A percentile compares a stretch with the other conserved stretches of the same genome.
Conservation (phyloP, 2,329 filamentous ascomycete genomes). For the Neurospora crassa region DNA sequence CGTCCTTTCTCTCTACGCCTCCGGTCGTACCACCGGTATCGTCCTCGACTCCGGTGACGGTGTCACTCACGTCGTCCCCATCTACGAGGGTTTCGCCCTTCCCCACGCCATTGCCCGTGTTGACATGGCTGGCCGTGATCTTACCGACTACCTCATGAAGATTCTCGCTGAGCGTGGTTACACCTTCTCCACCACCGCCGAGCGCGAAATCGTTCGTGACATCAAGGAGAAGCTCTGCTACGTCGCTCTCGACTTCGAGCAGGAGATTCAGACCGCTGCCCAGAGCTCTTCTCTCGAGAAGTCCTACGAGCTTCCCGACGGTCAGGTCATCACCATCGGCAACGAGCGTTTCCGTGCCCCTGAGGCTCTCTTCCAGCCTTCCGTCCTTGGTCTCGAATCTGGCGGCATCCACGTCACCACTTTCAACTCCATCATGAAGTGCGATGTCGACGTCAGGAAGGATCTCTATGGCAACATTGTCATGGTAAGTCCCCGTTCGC, state of each 20-base stretch:
- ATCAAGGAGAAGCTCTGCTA: conserved; percentile 99
- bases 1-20: conserved; percentile 97
- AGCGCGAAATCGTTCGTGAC: conserved; percentile 99
- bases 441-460: conserved; percentile 99
- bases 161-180: conserved; percentile 98
- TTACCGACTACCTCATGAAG: conserved; percentile 99
- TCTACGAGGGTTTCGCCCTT: conserved; percentile 99
- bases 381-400: conserved; percentile 93
- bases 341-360: conserved; percentile 99
- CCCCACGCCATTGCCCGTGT: conserved; percentile 99
- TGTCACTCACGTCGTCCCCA: conserved; percentile 99
- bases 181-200: conserved; percentile 98
- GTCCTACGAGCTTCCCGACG: conserved; percentile 99
- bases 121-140: conserved; percentile 99
- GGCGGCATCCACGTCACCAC: conserved; percentile 99
- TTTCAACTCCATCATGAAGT: conserved; percentile 99
- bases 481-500: conserved; percentile 65
- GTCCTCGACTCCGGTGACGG: conserved; percentile 99
- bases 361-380: conserved; percentile 99
- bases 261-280: conserved; percentile 99
- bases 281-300: conserved; percentile 99
- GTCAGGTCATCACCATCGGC: conserved; percentile 98
- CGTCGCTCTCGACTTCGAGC: conserved; percentile 98
- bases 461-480: conserved; percentile 99
- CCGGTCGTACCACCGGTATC: conserved; percentile 99